phyloP scores from a whole-genome alignment of 345 rosid genomes.

The Litchi chinensis region DNA sequence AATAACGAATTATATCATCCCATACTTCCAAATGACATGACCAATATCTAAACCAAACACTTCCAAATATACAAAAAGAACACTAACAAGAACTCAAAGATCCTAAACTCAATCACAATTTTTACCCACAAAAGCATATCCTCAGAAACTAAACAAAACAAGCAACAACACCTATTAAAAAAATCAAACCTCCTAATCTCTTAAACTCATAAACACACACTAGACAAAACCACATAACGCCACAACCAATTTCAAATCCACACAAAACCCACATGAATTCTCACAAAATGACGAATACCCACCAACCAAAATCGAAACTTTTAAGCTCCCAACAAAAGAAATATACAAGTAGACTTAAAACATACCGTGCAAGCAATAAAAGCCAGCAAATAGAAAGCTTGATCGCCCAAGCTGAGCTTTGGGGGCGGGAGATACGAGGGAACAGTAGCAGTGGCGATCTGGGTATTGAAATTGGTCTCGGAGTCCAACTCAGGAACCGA shows the following conservation, averaged over 20 bases:
- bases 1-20: background rate
- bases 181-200: background rate
- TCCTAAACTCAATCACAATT: background rate
- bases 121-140: conserved; percentile 3
- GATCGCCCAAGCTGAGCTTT: conserved; percentile 61
- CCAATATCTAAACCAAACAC: background rate
- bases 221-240: background rate
- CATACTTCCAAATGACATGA: background rate
- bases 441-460: conserved; percentile 50
- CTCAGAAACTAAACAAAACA: background rate
- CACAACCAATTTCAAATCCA: background rate
- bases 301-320: background rate
- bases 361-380: conserved; percentile 87
- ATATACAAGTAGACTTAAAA: conserved; percentile 8
- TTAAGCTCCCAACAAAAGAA: background rate
- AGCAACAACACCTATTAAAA: background rate
- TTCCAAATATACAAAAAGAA: background rate
- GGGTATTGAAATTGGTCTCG: conserved; percentile 43
- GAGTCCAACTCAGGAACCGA: conserved; percentile 35
- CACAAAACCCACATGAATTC: background rate
- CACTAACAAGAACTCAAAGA: background rate
- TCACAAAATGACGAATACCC: conserved; percentile 1
- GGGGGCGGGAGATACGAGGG: conserved; percentile 45
- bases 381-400: conserved; percentile 72
- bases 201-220: background rate